These are phyloP conservation scores for Chlorociboria aeruginascens DNA, from an alignment of 495 filamentous ascomycete species.

Conservation along the genomic window DNA sequence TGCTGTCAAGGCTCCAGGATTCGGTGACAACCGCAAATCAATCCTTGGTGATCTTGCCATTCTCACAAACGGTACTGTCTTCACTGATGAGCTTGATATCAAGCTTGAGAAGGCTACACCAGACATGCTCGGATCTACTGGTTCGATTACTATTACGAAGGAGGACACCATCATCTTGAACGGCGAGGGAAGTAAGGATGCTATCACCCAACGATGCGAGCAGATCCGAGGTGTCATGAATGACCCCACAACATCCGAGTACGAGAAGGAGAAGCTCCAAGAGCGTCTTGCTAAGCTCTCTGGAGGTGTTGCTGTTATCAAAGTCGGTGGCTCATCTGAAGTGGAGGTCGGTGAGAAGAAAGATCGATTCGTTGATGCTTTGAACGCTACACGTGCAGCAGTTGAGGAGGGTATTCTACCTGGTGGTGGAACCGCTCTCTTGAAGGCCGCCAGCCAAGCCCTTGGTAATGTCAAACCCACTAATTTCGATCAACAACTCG, in stretches of 20 bases:
- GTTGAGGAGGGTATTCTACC: conserved; percentile 98
- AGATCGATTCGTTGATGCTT: conserved; percentile 94
- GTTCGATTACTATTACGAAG: conserved; percentile 98
- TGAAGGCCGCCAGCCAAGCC: conserved; percentile 91
- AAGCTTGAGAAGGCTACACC: conserved; percentile 96
- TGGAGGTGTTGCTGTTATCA: conserved; percentile 97
- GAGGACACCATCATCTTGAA: conserved; percentile 99
- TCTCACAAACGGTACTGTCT: conserved; percentile 93
- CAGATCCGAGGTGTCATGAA: conserved; percentile 96
- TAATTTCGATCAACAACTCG: conserved; percentile 99
- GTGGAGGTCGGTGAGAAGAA: conserved; percentile 99
- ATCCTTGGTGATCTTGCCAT: conserved; percentile 93
- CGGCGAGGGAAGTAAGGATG: conserved; percentile 91
- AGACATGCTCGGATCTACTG: conserved; percentile 93
- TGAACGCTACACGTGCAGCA: conserved; percentile 95
- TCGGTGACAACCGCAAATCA: conserved; percentile 99
- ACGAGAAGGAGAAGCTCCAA: conserved; percentile 99
- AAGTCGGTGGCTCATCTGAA: conserved; percentile 93
- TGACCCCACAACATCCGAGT: conserved; percentile 88
- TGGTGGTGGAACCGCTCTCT: conserved; percentile 92
- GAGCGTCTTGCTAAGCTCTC: conserved; percentile 99
- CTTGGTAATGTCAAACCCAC: conserved; percentile 66
- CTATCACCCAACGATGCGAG: conserved; percentile 89
- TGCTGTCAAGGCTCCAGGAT: conserved; percentile 97
- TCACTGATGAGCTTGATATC: conserved; percentile 94